Evolutionary conservation across 2,329 filamentous ascomycete species (phyloP), one percentile per base, ranked within the genome.

Genomic region (Pseudogymnoascus sp.): DNA sequence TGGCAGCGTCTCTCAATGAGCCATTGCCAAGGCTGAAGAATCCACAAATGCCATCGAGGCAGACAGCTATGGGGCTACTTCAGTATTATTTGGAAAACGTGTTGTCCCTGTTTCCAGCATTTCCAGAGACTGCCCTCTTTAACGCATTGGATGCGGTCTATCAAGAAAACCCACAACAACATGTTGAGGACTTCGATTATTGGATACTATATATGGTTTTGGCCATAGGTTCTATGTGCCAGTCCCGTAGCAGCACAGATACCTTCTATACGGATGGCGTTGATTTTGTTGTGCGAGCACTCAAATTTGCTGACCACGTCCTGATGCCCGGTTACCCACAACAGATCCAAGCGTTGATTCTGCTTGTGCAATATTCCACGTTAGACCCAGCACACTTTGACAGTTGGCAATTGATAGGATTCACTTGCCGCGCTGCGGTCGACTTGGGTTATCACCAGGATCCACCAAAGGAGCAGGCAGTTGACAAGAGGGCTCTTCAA

Each of bases 381-480:
- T 80, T 96, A 60, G 92, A 97, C 69, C 92, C 93, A 1, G 84
- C 87, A 44, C 91, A 95, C 72, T 97, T 96, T 71, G 92, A 96
- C 71, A 91, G 89, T 69, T 97, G 94, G 92, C 92, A 94, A 67
- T 77, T 97, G 66, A 90, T 97, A 63, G 94, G 93, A 5, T 92
- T 94, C 73, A 92, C 93, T 5, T 90, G 90, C 42, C 85, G 93
- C 64, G 90, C 92, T 5, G 86, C 93, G 71, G 84, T 97, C 21
- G 94, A 99, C 76, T 78, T 97, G 31, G 94, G 94, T 6, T 86
- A 95, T 64, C 94, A 97, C 74, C 93, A 97, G 75, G 93, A 97
- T 68, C 91, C 92, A 2, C 88, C 90, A 0, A 81, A 83, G 63
- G 86, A 88, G 66, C 82, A 88, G 14, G 77, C 85, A 28, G 82